phyloP scores from a whole-genome alignment of 495 filamentous ascomycete genomes.

The Terfezia boudieri region DNA sequence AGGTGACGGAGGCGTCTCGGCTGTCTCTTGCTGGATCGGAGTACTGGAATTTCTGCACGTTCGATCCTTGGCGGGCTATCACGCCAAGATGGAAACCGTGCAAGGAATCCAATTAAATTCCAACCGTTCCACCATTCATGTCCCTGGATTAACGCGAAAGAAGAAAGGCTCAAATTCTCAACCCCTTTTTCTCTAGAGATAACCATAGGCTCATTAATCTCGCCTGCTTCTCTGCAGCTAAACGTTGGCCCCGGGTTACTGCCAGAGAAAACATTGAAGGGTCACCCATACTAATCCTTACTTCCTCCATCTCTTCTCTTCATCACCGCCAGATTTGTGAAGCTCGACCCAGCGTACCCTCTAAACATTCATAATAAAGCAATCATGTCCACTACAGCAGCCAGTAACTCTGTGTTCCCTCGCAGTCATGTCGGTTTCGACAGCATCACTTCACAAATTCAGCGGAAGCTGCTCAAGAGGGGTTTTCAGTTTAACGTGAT shows the following conservation, averaged over 20 bases:
- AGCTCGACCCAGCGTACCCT: background rate
- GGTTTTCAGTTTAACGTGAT: conserved; percentile 99
- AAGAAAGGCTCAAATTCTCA: too few species aligned
- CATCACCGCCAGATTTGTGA: background rate
- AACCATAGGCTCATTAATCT: too few species aligned
- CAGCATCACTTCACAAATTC: conserved; percentile 94
- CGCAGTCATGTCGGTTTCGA: conserved; percentile 98
- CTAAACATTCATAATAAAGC: background rate
- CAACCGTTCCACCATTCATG: too few species aligned
- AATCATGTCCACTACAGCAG: conserved; percentile 25
- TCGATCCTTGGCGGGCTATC: too few species aligned
- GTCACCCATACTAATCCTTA: background rate
- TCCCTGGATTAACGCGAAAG: too few species aligned
- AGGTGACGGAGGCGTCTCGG: too few species aligned
- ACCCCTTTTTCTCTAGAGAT: too few species aligned
- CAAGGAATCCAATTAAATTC: too few species aligned
- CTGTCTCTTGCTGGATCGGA: too few species aligned
- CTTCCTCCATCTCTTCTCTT: background rate
- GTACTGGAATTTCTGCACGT: too few species aligned
- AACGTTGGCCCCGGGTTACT: background rate
- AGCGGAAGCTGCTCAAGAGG: conserved; percentile 97
- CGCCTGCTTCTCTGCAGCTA: too few species aligned
- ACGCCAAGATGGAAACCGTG: too few species aligned
- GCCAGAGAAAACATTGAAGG: background rate
- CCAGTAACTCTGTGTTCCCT: conserved; percentile 45